Percentiles rank a stretch among this genome's conserved stretches.
phyloP scores from a whole-genome alignment of 164 flowering plant genomes.

The Dillenia suffruticosa region DNA sequence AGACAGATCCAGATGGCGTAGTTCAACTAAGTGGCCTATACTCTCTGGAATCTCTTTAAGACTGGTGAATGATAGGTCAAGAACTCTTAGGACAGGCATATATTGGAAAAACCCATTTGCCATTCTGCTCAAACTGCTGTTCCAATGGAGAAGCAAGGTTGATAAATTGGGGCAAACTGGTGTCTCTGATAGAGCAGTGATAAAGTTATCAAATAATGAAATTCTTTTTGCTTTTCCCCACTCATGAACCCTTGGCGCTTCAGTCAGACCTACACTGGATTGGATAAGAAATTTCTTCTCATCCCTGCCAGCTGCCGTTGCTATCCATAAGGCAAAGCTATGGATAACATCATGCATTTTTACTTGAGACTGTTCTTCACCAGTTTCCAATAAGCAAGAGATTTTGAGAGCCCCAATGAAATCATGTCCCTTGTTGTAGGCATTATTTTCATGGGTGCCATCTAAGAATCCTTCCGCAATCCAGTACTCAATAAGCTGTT shows the following conservation, averaged over 20 bases:
- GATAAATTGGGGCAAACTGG: slow-evolving; percentile 27
- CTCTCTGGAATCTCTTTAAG: slow-evolving; percentile 24
- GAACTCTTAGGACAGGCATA: slow-evolving; percentile 29
- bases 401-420: slow-evolving; percentile 27
- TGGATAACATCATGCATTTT: slow-evolving; percentile 37
- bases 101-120: slow-evolving; percentile 16
- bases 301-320: slow-evolving; percentile 13
- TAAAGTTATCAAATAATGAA: slow-evolving; percentile 27
- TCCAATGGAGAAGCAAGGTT: slow-evolving; percentile 30
- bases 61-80: slow-evolving; percentile 32
- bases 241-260: slow-evolving; percentile 19
- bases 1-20: slow-evolving; percentile 27
- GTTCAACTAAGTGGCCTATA: slow-evolving; percentile 18
- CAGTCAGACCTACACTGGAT: slow-evolving; percentile 20
- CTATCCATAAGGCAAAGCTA: slow-evolving; percentile 26
- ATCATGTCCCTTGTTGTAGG: slow-evolving; percentile 19
- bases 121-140: slow-evolving; percentile 18
- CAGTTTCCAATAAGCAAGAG: slow-evolving; percentile 28
- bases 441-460: slow-evolving; percentile 14
- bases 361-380: slow-evolving; percentile 25
- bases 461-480: slow-evolving; percentile 26
- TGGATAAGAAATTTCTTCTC: slow-evolving; percentile 17
- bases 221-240: slow-evolving; percentile 24
- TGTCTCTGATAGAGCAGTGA: slow-evolving; percentile 8
- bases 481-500: slow-evolving; percentile 29